Evolutionary conservation across 129 eudicot species (phyloP).

Genomic region (Sambucus nigra): DNA sequence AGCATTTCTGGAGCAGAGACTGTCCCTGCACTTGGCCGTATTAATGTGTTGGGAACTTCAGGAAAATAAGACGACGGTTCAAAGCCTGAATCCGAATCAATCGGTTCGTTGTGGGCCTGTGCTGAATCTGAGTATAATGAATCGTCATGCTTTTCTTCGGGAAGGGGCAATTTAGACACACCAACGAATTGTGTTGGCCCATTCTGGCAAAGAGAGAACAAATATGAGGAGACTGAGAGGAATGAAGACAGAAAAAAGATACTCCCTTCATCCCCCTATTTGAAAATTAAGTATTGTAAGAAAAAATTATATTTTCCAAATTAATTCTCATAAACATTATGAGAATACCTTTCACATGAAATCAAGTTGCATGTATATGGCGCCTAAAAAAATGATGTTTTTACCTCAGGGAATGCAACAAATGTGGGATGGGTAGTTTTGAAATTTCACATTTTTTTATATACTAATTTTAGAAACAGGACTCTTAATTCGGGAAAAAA

Average conservation of each 20-base stretch:
- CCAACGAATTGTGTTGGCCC: constrained; percentile 59
- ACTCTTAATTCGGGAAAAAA: too few relatives aligned
- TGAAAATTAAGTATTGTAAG: too few relatives aligned
- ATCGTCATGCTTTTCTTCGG: constrained; percentile 44
- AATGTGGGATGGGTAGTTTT: too few relatives aligned
- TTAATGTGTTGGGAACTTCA: constrained; percentile 62
- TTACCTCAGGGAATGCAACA: too few relatives aligned
- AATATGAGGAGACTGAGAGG: not conserved
- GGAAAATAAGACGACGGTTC: constrained; percentile 67
- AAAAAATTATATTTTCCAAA: too few relatives aligned
- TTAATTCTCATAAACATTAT: too few relatives aligned
- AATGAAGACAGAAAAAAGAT: not conserved
- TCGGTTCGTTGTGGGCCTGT: constrained; percentile 21
- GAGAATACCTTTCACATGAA: too few relatives aligned
- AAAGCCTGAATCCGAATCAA: constrained; percentile 49
- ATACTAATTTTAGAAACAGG: too few relatives aligned
- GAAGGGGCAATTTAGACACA: constrained; percentile 51
- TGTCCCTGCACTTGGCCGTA: constrained; percentile 29
- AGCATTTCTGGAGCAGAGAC: constrained; percentile 65
- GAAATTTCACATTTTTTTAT: too few relatives aligned
- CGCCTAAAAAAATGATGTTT: too few relatives aligned
- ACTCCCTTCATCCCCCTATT: not conserved
- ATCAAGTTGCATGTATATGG: too few relatives aligned
- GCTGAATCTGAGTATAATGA: constrained; percentile 16
- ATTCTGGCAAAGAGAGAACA: constrained; percentile 34